Percentiles rank a stretch among this genome's conserved stretches.
Conservation (phyloP, 306 rosid species). For the Abrus pulchellus region DNA sequence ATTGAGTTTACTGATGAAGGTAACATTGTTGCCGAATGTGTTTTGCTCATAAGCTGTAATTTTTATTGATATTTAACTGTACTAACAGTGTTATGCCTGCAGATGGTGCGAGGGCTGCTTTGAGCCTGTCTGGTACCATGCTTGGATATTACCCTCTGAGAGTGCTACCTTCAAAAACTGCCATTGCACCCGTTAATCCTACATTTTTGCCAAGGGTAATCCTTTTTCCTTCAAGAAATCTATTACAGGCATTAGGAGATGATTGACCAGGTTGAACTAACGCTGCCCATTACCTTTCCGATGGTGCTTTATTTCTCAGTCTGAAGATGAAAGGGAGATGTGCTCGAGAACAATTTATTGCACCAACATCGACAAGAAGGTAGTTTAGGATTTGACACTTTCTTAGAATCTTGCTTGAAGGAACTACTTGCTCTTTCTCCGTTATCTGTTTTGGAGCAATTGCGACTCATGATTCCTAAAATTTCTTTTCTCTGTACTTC, state of each 20-base stretch:
- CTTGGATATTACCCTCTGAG: slow-evolving; percentile 92
- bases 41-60: slow-evolving; percentile 11
- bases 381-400: slow-evolving; percentile 46
- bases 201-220: slow-evolving; percentile 94
- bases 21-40: slow-evolving; percentile 36
- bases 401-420: slow-evolving; percentile 32
- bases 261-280: slow-evolving; percentile 41
- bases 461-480: background rate
- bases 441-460: slow-evolving; percentile 7
- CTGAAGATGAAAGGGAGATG: slow-evolving; percentile 97
- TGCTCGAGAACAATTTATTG: slow-evolving; percentile 98
- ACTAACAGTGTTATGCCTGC: slow-evolving; percentile 54
- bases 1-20: slow-evolving; percentile 98
- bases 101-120: slow-evolving; percentile 96
- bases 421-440: slow-evolving; percentile 21
- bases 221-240: slow-evolving; percentile 6
- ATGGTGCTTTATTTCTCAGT: slow-evolving; percentile 60
- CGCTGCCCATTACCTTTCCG: slow-evolving; percentile 39
- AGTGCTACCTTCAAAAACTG: slow-evolving; percentile 99
- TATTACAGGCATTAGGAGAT: slow-evolving; percentile 16
- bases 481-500: slow-evolving; percentile 36
- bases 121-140: slow-evolving; percentile 94
- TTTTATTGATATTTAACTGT: slow-evolving; percentile 24
- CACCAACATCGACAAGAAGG: slow-evolving; percentile 99
- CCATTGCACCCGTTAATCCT: slow-evolving; percentile 97